These are phyloP conservation scores for Favolaschia claudopus DNA, from an alignment of 768 basidiomycete species.

Conservation along the genomic window DNA sequence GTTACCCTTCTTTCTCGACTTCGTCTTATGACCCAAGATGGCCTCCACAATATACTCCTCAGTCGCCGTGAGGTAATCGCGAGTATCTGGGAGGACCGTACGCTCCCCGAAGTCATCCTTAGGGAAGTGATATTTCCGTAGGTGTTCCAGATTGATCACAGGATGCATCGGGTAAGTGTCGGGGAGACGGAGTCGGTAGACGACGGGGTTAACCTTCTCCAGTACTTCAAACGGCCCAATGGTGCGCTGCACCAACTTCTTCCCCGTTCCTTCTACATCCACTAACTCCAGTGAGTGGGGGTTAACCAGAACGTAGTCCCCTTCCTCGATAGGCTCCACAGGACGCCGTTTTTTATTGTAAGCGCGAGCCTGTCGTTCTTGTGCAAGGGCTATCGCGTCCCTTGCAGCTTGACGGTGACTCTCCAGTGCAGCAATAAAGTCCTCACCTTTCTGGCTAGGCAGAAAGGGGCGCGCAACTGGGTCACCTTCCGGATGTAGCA, in stretches of 20 bases:
- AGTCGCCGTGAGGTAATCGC: not conserved
- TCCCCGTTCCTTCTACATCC: conserved; percentile 13
- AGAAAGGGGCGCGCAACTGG: conserved; percentile 4
- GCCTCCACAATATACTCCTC: conserved; percentile 3
- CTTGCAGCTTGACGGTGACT: conserved; percentile 8
- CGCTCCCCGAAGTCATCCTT: not conserved
- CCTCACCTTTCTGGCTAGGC: conserved; percentile 2
- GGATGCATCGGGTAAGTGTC: conserved; percentile 21
- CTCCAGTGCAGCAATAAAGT: conserved; percentile 1
- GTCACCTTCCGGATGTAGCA: not conserved
- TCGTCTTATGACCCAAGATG: not conserved
- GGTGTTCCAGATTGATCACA: conserved; percentile 17
- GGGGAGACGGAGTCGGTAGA: conserved; percentile 12
- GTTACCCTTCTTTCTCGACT: not conserved
- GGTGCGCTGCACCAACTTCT: conserved; percentile 13
- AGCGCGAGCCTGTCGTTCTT: not conserved
- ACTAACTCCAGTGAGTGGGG: conserved; percentile 14
- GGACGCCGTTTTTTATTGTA: conserved; percentile 27
- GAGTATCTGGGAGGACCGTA: not conserved
- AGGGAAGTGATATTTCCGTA: conserved; percentile 4
- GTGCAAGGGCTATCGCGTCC: conserved; percentile 19
- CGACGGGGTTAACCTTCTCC: conserved; percentile 22
- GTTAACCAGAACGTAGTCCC: conserved; percentile 27
- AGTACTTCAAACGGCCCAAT: conserved; percentile 22
- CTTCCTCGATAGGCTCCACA: conserved; percentile 1